A percentile compares a stretch with the other conserved stretches of the same genome.
Evolutionary conservation across 2,329 filamentous ascomycete genomes (phyloP).

Genomic region (Orbilia brochopaga): DNA sequence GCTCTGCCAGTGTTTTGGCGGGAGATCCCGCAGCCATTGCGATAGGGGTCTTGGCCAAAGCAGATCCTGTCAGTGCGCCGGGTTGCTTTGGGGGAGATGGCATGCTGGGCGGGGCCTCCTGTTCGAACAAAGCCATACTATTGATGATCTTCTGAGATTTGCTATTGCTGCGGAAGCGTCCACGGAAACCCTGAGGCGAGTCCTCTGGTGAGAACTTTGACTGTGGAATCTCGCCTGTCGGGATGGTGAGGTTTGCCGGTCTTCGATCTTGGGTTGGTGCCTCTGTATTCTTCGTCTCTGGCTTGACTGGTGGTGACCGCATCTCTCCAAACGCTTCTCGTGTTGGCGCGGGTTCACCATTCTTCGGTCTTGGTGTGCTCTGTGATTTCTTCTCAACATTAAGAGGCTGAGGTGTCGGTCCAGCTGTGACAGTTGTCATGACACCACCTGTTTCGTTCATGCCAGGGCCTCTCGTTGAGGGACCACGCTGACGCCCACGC

Average conservation of each 20-base stretch:
- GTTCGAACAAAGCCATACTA: constrained; percentile 39
- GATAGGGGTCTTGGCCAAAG: constrained; percentile 32
- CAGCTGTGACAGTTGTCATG: constrained; percentile 40
- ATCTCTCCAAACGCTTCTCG: constrained; percentile 13
- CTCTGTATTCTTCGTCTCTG: constrained; percentile 13
- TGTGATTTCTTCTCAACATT: constrained; percentile 29
- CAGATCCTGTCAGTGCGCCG: constrained; percentile 7
- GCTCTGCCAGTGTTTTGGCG: constrained; percentile 38
- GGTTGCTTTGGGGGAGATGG: neutral
- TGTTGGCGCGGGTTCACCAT: constrained; percentile 11
- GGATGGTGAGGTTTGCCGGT: constrained; percentile 31
- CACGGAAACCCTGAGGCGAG: constrained; percentile 39
- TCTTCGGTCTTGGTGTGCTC: constrained; percentile 13
- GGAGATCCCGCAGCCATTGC: neutral
- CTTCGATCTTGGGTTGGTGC: constrained; percentile 12
- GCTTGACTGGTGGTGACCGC: constrained; percentile 7
- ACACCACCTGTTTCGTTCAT: constrained; percentile 24
- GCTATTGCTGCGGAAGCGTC: constrained; percentile 43
- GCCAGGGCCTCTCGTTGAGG: constrained; percentile 32
- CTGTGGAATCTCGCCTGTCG: constrained; percentile 16
- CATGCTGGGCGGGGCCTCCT: constrained; percentile 36
- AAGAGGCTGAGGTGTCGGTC: constrained; percentile 15
- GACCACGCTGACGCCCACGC: constrained; percentile 34
- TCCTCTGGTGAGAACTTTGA: constrained; percentile 44
- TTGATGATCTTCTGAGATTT: constrained; percentile 42